Percentiles rank a stretch among this genome's conserved stretches.
These are phyloP conservation scores for Aspergillus sp. DNA, from an alignment of 2,329 filamentous ascomycete species.

Conservation along the genomic window DNA sequence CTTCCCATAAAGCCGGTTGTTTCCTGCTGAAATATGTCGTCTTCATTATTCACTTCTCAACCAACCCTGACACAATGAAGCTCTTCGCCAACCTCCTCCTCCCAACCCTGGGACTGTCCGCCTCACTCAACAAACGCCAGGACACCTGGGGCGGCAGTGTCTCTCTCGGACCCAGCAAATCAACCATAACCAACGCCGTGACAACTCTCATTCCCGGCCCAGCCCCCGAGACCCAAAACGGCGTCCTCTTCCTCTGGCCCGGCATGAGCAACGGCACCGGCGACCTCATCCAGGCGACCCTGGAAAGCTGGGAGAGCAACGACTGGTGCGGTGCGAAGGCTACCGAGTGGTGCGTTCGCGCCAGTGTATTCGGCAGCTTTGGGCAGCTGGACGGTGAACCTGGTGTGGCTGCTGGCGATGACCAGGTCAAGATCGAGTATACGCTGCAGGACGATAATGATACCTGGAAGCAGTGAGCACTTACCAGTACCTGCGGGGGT, in stretches of 20 bases:
- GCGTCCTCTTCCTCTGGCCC: constrained; percentile 45
- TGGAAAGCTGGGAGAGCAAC: constrained; percentile 44
- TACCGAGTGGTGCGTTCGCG: constrained; percentile 45
- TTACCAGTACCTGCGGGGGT: no score
- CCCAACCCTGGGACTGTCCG: not conserved
- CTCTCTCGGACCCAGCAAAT: constrained; percentile 39
- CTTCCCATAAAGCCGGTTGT: not conserved
- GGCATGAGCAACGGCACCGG: constrained; percentile 49
- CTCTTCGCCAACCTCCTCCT: not conserved
- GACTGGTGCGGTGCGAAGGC: constrained; percentile 41
- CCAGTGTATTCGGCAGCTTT: constrained; percentile 43
- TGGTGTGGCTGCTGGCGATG: constrained; percentile 20
- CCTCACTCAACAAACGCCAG: constrained; percentile 14
- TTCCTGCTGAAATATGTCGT: not conserved
- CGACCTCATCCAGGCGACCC: constrained; percentile 44
- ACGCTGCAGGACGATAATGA: constrained; percentile 24
- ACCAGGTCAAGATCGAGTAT: constrained; percentile 35
- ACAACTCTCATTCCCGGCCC: constrained; percentile 44
- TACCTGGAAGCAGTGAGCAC: constrained; percentile 29
- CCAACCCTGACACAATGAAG: not conserved
- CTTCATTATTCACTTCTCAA: not conserved
- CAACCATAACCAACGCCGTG: constrained; percentile 40
- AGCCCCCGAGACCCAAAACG: constrained; percentile 39
- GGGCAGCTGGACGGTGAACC: constrained; percentile 38
- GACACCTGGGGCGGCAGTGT: constrained; percentile 42